Evolutionary conservation across 352 stramenopile genomes (phyloP).

Genomic region (Pythium diclinum): DNA sequence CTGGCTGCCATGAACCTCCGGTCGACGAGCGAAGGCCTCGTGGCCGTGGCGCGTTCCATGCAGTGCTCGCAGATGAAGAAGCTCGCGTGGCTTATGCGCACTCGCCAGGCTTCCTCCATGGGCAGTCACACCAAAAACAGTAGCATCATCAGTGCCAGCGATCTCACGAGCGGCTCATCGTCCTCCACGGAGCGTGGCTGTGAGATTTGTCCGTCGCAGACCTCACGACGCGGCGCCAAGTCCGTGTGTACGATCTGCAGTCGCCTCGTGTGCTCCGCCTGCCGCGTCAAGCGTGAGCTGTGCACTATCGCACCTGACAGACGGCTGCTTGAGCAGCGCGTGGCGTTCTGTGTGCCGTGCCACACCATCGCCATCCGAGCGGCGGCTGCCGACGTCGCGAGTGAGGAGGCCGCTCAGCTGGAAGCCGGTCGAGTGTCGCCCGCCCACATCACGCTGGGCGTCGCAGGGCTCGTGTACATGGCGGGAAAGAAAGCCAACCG

Average conservation of each 20-base stretch:
- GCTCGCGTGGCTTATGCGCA: slow-evolving; percentile 40
- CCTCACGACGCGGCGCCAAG: slow-evolving; percentile 12
- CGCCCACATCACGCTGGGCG: neutral
- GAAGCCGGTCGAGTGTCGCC: neutral
- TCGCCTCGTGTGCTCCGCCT: slow-evolving; percentile 49
- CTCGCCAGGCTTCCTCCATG: neutral
- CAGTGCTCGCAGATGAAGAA: slow-evolving; percentile 68
- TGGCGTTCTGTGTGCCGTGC: slow-evolving; percentile 27
- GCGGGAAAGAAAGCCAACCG: neutral
- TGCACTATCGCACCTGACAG: slow-evolving; percentile 14
- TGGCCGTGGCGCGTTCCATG: slow-evolving; percentile 30
- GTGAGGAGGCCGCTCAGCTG: slow-evolving; percentile 14
- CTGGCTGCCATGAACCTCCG: slow-evolving; percentile 33
- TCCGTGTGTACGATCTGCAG: slow-evolving; percentile 40
- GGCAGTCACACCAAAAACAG: neutral
- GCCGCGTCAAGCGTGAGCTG: slow-evolving; percentile 49
- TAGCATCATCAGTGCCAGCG: slow-evolving; percentile 9
- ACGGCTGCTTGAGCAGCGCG: slow-evolving; percentile 11
- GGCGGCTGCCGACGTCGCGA: slow-evolving; percentile 16
- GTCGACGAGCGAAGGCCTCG: slow-evolving; percentile 35
- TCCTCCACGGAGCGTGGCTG: slow-evolving; percentile 5
- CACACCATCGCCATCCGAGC: slow-evolving; percentile 23
- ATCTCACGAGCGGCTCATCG: slow-evolving; percentile 2
- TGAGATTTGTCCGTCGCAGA: slow-evolving; percentile 22
- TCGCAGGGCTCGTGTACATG: slow-evolving; percentile 3